phyloP scores from a whole-genome alignment of 768 basidiomycete species.

The Mycena filopes region DNA sequence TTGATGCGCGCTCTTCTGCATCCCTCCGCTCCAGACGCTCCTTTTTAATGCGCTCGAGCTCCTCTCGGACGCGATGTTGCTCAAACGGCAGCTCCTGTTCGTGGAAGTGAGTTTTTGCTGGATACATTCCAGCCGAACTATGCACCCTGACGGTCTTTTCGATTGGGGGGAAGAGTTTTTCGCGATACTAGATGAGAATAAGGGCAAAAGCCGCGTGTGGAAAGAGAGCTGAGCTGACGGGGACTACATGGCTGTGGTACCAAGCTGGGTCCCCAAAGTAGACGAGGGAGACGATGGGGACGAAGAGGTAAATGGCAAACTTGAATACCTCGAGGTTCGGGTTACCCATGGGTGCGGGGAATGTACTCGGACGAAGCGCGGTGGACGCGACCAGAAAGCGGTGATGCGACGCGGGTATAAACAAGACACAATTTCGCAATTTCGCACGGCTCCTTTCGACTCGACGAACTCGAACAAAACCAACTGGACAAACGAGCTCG shows the following conservation, averaged over 20 bases:
- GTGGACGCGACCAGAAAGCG: no score
- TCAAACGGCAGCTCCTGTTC: conserved; percentile 72
- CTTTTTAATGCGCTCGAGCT: conserved; percentile 77
- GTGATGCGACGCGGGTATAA: no score
- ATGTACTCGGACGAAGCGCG: no score
- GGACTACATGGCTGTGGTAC: conserved; percentile 82
- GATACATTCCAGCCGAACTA: not conserved
- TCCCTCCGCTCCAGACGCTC: conserved; percentile 48
- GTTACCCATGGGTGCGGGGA: conserved; percentile 75
- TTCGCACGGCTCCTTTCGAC: no score
- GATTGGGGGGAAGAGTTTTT: conserved; percentile 74
- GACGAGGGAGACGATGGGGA: conserved; percentile 81
- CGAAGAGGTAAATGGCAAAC: conserved; percentile 87
- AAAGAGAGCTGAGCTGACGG: conserved; percentile 58
- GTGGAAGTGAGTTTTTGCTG: not conserved
- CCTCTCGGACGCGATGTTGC: conserved; percentile 70
- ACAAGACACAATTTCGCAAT: no score
- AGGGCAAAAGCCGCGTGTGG: not conserved
- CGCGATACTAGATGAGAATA: conserved; percentile 64
- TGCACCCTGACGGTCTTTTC: conserved; percentile 64
- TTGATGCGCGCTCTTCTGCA: conserved; percentile 15
- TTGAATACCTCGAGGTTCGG: conserved; percentile 92
- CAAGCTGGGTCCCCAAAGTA: conserved; percentile 91
- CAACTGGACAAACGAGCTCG: no score
- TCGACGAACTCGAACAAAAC: no score